Conservation (phyloP, 805 yeast genomes). For the Jamesozyma spencerorum region DNA sequence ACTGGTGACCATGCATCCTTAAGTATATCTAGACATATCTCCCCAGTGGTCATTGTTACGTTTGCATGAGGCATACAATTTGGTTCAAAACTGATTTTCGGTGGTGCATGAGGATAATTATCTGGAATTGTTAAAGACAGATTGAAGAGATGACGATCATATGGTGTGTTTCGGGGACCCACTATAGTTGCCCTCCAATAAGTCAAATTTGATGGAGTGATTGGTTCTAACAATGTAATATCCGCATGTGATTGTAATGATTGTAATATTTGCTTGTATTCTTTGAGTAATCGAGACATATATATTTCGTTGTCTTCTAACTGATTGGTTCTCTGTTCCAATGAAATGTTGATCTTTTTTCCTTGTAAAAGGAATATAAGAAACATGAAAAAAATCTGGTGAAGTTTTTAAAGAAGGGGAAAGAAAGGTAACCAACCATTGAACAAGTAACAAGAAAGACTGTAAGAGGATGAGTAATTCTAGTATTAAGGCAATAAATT, state of each 20-base stretch:
- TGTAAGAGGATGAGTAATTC: not conserved
- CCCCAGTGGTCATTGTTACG: conserved; percentile 47
- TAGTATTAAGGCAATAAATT: conserved; percentile 18
- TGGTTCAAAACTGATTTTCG: conserved; percentile 38
- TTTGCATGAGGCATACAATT: conserved; percentile 40
- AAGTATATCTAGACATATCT: conserved; percentile 60
- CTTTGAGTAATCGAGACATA: conserved; percentile 14
- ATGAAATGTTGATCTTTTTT: conserved; percentile 3
- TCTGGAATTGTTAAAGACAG: conserved; percentile 38
- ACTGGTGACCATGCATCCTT: conserved; percentile 62
- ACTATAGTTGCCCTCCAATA: conserved; percentile 43
- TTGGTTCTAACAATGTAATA: conserved; percentile 38
- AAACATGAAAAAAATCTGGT: too few relatives aligned
- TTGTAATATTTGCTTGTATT: conserved; percentile 11
- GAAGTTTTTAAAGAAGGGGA: not conserved
- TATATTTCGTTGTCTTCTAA: not conserved
- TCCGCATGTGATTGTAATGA: not conserved
- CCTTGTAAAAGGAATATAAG: not conserved
- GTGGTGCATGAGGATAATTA: conserved; percentile 53
- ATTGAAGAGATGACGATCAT: conserved; percentile 39
- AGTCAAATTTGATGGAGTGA: conserved; percentile 35
- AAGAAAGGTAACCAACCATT: not conserved
- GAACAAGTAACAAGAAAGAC: not conserved
- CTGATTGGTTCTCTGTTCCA: not conserved
- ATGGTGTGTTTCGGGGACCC: conserved; percentile 48